Conservation (phyloP, 441 rosid species). For the Adansonia gregorii region DNA sequence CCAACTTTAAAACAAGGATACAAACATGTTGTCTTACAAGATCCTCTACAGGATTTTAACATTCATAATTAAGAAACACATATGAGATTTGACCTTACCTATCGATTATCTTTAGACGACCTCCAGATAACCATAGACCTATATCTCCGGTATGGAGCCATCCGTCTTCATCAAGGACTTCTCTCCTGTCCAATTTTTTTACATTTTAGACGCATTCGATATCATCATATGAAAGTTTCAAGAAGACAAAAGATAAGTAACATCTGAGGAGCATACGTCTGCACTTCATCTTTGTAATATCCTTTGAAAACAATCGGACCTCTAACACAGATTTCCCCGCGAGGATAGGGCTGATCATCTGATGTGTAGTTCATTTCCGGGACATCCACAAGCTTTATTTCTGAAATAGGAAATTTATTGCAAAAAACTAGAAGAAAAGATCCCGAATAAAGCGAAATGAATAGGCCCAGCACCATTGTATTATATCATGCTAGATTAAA, state of each 20-base stretch:
- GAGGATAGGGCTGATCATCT: slow-evolving; percentile 85
- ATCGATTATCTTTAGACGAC: slow-evolving; percentile 95
- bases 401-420: slow-evolving; percentile 47
- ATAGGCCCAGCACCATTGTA: not conserved
- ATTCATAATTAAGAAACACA: slow-evolving; percentile 24
- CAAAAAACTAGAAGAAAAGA: slow-evolving; percentile 18
- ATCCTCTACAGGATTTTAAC: slow-evolving; percentile 4
- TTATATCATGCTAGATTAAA: not conserved
- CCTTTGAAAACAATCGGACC: slow-evolving; percentile 89
- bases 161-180: slow-evolving; percentile 86
- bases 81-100: slow-evolving; percentile 51
- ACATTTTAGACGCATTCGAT: slow-evolving; percentile 19
- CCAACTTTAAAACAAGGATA: slow-evolving; percentile 14
- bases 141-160: slow-evolving; percentile 99
- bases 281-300: slow-evolving; percentile 90
- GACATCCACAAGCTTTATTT: slow-evolving; percentile 95
- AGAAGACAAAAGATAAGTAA: slow-evolving; percentile 20
- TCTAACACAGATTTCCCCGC: slow-evolving; percentile 97
- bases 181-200: slow-evolving; percentile 62
- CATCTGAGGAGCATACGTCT: slow-evolving; percentile 59
- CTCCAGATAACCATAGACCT: slow-evolving; percentile 90
- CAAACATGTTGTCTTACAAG: not conserved
- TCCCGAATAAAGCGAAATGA: slow-evolving; percentile 3
- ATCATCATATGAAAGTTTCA: slow-evolving; percentile 17
- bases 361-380: slow-evolving; percentile 97